These are phyloP conservation scores for Chaetomiaceae sp. DNA, from an alignment of 2,329 filamentous ascomycete species.

Conservation along the genomic window DNA sequence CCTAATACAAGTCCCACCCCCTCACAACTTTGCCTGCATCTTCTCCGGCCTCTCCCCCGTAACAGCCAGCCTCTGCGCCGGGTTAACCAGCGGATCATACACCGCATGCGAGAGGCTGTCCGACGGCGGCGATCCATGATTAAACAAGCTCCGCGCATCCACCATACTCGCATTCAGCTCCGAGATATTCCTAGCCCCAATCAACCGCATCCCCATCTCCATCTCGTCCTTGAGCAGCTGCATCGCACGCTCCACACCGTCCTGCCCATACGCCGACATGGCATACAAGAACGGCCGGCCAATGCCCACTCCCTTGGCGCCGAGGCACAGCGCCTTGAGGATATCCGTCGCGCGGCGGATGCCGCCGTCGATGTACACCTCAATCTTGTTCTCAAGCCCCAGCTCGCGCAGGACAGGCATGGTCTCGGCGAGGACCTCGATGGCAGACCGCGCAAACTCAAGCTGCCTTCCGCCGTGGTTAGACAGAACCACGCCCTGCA, in stretches of 20 bases:
- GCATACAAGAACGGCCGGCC: slow-evolving; percentile 93
- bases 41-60: slow-evolving; percentile 28
- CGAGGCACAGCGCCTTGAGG: slow-evolving; percentile 89
- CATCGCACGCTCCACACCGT: slow-evolving; percentile 89
- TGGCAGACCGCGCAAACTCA: slow-evolving; percentile 81
- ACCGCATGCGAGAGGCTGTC: slow-evolving; percentile 47
- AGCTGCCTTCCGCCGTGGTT: slow-evolving; percentile 96
- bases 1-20: neutral
- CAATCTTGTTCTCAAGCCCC: slow-evolving; percentile 70
- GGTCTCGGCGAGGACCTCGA: slow-evolving; percentile 89
- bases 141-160: slow-evolving; percentile 66
- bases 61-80: slow-evolving; percentile 42
- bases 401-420: slow-evolving; percentile 78
- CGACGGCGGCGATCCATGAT: slow-evolving; percentile 45
- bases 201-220: slow-evolving; percentile 97
- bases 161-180: slow-evolving; percentile 78
- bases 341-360: slow-evolving; percentile 89
- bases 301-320: slow-evolving; percentile 88
- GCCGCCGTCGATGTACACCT: slow-evolving; percentile 89
- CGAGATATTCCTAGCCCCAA: slow-evolving; percentile 70
- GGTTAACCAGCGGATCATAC: slow-evolving; percentile 52
- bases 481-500: slow-evolving; percentile 86
- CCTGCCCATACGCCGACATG: slow-evolving; percentile 86
- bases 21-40: slow-evolving; percentile 51
- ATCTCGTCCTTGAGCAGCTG: slow-evolving; percentile 91